Evolutionary conservation across 2,329 filamentous ascomycete species (phyloP).

Genomic region (Aspergillus ochraceus): DNA sequence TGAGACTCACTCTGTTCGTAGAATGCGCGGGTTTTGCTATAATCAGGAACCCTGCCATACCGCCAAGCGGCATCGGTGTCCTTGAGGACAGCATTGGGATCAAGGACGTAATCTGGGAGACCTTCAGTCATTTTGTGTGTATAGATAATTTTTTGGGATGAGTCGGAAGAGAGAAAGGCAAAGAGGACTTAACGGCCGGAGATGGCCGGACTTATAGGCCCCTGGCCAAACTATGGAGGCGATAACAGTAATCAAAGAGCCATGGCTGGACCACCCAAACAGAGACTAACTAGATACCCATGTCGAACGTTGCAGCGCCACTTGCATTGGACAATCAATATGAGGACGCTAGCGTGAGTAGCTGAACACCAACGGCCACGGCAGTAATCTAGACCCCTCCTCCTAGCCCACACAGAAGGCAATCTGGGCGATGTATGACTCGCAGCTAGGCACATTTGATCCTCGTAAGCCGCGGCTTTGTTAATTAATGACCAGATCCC

Average conservation of each 20-base stretch:
- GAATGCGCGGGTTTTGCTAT: slow-evolving; percentile 61
- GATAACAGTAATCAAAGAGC: background rate
- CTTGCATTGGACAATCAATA: background rate
- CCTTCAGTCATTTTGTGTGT: slow-evolving; percentile 9
- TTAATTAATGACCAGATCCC: background rate
- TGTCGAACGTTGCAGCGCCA: background rate
- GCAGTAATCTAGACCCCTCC: too few relatives aligned
- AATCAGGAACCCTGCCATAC: slow-evolving; percentile 62
- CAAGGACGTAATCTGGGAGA: slow-evolving; percentile 58
- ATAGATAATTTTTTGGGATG: background rate
- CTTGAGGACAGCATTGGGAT: slow-evolving; percentile 59
- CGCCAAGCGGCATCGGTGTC: slow-evolving; percentile 59
- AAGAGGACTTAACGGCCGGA: background rate
- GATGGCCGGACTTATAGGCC: background rate
- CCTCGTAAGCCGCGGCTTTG: background rate
- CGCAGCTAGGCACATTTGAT: background rate
- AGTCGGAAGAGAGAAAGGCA: background rate
- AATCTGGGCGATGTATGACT: background rate
- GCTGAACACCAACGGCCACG: background rate
- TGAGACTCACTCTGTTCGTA: slow-evolving; percentile 55
- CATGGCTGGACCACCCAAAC: background rate
- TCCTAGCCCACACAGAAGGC: background rate
- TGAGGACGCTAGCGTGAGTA: background rate
- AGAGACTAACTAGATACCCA: background rate
- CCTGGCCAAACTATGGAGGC: background rate